Percentiles rank a stretch among this genome's conserved stretches.
These are phyloP conservation scores for Amanita exitialis DNA, from an alignment of 768 basidiomycete genomes.

Conservation along the genomic window DNA sequence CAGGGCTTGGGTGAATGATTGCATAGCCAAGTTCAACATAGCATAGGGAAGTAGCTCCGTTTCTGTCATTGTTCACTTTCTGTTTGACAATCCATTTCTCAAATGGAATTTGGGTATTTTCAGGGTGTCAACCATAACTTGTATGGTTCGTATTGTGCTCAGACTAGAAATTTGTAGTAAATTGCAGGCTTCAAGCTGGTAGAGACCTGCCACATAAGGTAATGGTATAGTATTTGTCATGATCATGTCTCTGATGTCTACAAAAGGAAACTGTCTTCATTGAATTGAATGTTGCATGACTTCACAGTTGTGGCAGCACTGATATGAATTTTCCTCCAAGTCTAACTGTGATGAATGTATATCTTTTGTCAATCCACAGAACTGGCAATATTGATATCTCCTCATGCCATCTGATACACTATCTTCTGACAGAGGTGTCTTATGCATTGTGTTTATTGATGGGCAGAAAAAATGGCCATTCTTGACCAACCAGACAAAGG, in stretches of 20 bases:
- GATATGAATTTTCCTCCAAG: neutral
- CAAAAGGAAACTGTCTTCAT: neutral
- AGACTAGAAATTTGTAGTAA: neutral
- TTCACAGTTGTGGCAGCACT: too few relatives aligned
- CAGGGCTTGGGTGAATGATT: slow-evolving; percentile 24
- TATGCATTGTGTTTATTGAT: neutral
- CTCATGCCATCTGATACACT: neutral
- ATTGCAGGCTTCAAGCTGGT: neutral
- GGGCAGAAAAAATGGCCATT: slow-evolving; percentile 25
- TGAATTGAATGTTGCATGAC: neutral
- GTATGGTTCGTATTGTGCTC: neutral
- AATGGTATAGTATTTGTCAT: neutral
- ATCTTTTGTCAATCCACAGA: neutral
- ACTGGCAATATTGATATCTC: neutral
- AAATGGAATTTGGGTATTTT: slow-evolving; percentile 8
- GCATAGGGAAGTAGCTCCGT: slow-evolving; percentile 28
- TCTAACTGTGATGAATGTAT: neutral
- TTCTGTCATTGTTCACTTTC: slow-evolving; percentile 18
- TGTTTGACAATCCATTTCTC: slow-evolving; percentile 21
- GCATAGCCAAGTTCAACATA: slow-evolving; percentile 24
- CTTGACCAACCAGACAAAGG: slow-evolving; percentile 35
- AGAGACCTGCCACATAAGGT: neutral
- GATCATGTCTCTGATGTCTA: neutral
- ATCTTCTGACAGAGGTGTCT: neutral
- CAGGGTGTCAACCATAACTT: neutral